A percentile compares a stretch with the other conserved stretches of the same genome.
Conservation (phyloP, 306 rosid species). For the Vicia villosa region DNA sequence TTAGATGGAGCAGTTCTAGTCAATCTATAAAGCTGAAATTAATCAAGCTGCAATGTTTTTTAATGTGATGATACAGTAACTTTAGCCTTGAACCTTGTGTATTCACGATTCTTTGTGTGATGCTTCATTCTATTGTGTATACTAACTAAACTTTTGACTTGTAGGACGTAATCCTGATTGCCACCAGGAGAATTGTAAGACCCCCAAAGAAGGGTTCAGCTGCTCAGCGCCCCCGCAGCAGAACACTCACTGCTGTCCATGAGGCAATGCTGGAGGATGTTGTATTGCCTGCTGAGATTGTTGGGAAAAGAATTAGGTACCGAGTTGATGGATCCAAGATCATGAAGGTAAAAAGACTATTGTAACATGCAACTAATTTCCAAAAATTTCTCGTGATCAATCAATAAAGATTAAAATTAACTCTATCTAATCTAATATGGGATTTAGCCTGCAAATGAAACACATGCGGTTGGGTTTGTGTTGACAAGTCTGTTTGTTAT, state of each 20-base stretch:
- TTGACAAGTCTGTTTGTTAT: not conserved
- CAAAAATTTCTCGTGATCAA: not conserved
- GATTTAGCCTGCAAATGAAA: not conserved
- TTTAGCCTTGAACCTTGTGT: not conserved
- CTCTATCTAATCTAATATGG: too few species aligned
- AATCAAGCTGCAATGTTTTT: not conserved
- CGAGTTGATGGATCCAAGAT: constrained; percentile 79
- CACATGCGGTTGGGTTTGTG: not conserved
- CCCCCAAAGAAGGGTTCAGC: constrained; percentile 96
- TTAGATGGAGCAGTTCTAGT: not conserved
- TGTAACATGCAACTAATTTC: not conserved
- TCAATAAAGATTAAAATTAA: not conserved
- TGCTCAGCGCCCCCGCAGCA: constrained; percentile 77
- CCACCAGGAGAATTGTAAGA: constrained; percentile 77
- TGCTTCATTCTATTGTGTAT: not conserved
- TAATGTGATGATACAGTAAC: not conserved
- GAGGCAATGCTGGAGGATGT: constrained; percentile 89
- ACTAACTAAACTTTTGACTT: not conserved
- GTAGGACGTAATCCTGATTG: constrained; percentile 78
- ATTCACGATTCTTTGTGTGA: not conserved
- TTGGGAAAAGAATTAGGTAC: constrained; percentile 81
- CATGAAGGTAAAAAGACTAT: constrained; percentile 66
- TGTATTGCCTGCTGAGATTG: constrained; percentile 90
- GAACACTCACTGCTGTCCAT: constrained; percentile 87
- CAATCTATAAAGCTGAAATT: not conserved